Evolutionary conservation across 495 filamentous ascomycete species (phyloP).

Genomic region (Penicillium malachiteum): DNA sequence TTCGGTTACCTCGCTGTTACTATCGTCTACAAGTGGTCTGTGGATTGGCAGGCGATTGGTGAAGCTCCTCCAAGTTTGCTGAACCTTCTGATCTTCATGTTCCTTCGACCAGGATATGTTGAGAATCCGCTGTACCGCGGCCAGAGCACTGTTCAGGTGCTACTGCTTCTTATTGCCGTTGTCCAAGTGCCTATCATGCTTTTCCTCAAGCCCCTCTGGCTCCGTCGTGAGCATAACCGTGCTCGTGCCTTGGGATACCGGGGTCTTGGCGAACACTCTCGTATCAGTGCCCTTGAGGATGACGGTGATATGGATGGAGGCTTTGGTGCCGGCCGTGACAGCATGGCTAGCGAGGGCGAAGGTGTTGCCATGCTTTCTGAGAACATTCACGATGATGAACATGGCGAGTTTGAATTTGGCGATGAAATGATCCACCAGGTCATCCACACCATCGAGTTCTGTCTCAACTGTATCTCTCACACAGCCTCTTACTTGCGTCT

Average conservation of each 20-base stretch:
- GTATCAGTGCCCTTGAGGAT: slow-evolving; percentile 84
- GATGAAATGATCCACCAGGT: slow-evolving; percentile 99
- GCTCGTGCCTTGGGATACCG: slow-evolving; percentile 86
- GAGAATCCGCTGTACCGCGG: slow-evolving; percentile 73
- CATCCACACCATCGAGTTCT: slow-evolving; percentile 99
- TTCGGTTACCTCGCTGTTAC: slow-evolving; percentile 94
- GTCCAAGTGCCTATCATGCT: slow-evolving; percentile 86
- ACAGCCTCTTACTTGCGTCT: slow-evolving; percentile 98
- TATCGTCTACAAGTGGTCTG: slow-evolving; percentile 95
- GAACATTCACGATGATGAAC: slow-evolving; percentile 69
- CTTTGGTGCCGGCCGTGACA: slow-evolving; percentile 54
- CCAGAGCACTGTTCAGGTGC: slow-evolving; percentile 70
- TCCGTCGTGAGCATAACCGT: slow-evolving; percentile 87
- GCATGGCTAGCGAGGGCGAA: slow-evolving; percentile 77
- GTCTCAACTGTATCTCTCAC: slow-evolving; percentile 97
- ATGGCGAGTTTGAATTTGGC: slow-evolving; percentile 94
- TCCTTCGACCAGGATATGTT: slow-evolving; percentile 79
- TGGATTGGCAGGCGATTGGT: slow-evolving; percentile 76
- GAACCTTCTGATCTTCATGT: slow-evolving; percentile 99
- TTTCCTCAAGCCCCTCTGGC: slow-evolving; percentile 92
- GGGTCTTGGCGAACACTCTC: slow-evolving; percentile 81
- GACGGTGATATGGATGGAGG: slow-evolving; percentile 60
- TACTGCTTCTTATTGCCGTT: slow-evolving; percentile 80
- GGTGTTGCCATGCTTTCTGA: slow-evolving; percentile 90
- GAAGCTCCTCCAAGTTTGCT: slow-evolving; percentile 75